These are phyloP conservation scores for Ceratobasidium sp. DNA, from an alignment of 1,284 basidiomycete species.

Conservation along the genomic window DNA sequence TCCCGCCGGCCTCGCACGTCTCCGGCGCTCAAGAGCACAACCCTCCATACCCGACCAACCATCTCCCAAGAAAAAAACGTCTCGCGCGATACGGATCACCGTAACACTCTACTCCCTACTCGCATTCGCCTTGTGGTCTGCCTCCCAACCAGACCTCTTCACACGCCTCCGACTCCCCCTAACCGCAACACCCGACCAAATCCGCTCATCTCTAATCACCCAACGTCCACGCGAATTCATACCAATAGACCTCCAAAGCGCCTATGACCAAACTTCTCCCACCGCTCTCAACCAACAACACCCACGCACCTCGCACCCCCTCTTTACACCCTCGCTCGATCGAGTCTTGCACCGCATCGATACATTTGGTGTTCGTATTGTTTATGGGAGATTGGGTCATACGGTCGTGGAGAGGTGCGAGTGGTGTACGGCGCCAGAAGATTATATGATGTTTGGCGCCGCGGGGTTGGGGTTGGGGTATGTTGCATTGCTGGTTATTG, in stretches of 20 bases:
- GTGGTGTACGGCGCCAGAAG: conserved; percentile 33
- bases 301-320: conserved; percentile 33
- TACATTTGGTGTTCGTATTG: conserved; percentile 34
- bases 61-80: neutral
- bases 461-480: conserved; percentile 30
- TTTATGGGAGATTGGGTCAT: conserved; percentile 34
- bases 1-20: conserved; percentile 4
- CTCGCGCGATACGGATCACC: neutral
- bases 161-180: conserved; percentile 35
- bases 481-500: conserved; percentile 16
- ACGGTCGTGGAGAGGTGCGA: conserved; percentile 33
- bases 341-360: conserved; percentile 38
- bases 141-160: conserved; percentile 43
- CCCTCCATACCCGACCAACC: neutral
- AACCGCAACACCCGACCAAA: conserved; percentile 17
- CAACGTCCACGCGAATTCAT: conserved; percentile 41
- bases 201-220: conserved; percentile 38
- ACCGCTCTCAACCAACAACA: conserved; percentile 4
- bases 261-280: conserved; percentile 10
- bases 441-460: conserved; percentile 38
- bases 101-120: conserved; percentile 28
- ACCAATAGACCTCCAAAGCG: conserved; percentile 4
- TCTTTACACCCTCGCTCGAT: conserved; percentile 39
- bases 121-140: conserved; percentile 21
- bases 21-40: neutral